phyloP scores from a whole-genome alignment of 1,284 basidiomycete genomes.

The Ceratobasidium sp. region DNA sequence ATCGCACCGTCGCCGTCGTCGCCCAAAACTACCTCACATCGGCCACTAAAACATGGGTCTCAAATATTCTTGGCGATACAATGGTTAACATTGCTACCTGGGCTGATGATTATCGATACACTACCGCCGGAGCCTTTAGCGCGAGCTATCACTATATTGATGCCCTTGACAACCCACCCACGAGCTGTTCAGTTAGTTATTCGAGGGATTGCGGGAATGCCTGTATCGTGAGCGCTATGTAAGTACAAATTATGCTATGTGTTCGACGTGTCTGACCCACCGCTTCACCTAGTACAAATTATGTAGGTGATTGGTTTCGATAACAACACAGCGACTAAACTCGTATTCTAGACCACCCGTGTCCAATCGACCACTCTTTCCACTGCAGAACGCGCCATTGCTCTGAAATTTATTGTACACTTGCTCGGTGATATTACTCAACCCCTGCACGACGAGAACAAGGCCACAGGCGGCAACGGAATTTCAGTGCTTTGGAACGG shows the following conservation, averaged over 20 bases:
- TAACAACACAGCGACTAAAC: neutral
- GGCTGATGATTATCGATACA: constrained; percentile 33
- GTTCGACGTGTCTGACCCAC: neutral
- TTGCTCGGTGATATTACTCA: constrained; percentile 41
- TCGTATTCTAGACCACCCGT: constrained; percentile 14
- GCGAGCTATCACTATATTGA: constrained; percentile 38
- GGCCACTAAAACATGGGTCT: constrained; percentile 27
- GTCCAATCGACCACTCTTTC: constrained; percentile 17
- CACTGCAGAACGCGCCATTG: constrained; percentile 30
- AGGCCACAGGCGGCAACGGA: constrained; percentile 38
- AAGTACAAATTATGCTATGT: neutral
- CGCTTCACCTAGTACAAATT: constrained; percentile 39
- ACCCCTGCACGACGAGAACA: constrained; percentile 40
- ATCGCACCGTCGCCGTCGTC: constrained; percentile 38
- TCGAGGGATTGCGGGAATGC: constrained; percentile 36
- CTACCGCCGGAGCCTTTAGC: constrained; percentile 25
- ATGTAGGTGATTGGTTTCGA: constrained; percentile 2
- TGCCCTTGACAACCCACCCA: constrained; percentile 36
- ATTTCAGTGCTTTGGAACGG: constrained; percentile 40
- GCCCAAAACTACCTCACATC: constrained; percentile 39
- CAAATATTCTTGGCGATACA: constrained; percentile 32
- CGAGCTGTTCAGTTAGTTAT: constrained; percentile 36
- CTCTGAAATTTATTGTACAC: constrained; percentile 40
- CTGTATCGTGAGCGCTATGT: constrained; percentile 39
- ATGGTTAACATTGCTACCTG: constrained; percentile 37